Conservation (phyloP, 1,284 basidiomycete species). For the Veloboletus limbatus region DNA sequence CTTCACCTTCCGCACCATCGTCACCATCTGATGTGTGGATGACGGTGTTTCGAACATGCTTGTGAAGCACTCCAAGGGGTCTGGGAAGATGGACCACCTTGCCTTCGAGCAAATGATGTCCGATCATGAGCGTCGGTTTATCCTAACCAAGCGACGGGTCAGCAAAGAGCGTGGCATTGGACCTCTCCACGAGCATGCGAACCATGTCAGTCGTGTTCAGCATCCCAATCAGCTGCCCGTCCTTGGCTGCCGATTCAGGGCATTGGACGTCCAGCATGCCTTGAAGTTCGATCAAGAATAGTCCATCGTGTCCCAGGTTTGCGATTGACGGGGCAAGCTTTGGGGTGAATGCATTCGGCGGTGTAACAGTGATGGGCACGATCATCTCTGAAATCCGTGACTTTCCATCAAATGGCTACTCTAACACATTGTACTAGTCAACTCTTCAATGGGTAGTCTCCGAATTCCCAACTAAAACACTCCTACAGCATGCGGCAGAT, state of each 20-base stretch:
- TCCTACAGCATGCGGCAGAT: slow-evolving; percentile 38
- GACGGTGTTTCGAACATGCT: slow-evolving; percentile 15
- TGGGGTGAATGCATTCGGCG: slow-evolving; percentile 31
- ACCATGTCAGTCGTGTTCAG: slow-evolving; percentile 55
- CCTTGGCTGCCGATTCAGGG: slow-evolving; percentile 41
- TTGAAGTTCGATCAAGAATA: slow-evolving; percentile 75
- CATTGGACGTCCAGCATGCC: slow-evolving; percentile 66
- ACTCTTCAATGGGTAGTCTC: slow-evolving; percentile 41
- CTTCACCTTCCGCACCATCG: slow-evolving; percentile 5
- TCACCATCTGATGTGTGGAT: background rate
- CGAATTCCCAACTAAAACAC: slow-evolving; percentile 73
- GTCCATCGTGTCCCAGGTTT: slow-evolving; percentile 63
- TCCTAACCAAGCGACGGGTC: slow-evolving; percentile 43
- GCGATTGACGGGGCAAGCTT: slow-evolving; percentile 59
- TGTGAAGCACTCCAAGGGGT: slow-evolving; percentile 69
- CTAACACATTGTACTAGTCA: slow-evolving; percentile 3
- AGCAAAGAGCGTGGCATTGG: slow-evolving; percentile 7
- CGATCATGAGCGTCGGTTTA: slow-evolving; percentile 78
- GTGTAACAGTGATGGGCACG: slow-evolving; percentile 46
- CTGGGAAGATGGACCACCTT: slow-evolving; percentile 75
- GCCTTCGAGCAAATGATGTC: slow-evolving; percentile 88
- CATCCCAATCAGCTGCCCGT: slow-evolving; percentile 63
- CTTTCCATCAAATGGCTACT: background rate
- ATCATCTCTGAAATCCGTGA: too few species aligned
- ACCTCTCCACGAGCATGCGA: slow-evolving; percentile 17